Conservation (phyloP, 2,329 filamentous ascomycete genomes). For the Pseudocercospora eumusae region DNA sequence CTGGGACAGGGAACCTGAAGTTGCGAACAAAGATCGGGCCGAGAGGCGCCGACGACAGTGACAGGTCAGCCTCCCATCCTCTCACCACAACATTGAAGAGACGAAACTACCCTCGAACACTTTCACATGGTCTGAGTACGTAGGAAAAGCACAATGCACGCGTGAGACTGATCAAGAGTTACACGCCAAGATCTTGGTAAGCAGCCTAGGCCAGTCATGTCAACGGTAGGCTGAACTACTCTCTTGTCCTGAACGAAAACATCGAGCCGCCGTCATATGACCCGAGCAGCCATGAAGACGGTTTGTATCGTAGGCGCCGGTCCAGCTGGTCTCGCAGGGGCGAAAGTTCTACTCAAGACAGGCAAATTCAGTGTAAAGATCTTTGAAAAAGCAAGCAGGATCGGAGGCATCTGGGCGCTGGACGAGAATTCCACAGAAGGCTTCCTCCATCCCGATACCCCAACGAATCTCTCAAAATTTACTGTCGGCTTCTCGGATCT, state of each 20-base stretch:
- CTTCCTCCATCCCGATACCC: constrained; percentile 61
- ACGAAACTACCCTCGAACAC: background rate
- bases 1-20: background rate
- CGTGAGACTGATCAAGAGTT: background rate
- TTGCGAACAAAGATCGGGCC: constrained; percentile 1
- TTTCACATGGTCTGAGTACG: background rate
- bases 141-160: background rate
- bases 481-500: constrained; percentile 67
- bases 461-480: constrained; percentile 74
- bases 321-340: constrained; percentile 48
- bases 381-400: constrained; percentile 64
- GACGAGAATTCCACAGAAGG: constrained; percentile 46
- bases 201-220: background rate
- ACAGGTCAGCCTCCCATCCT: background rate
- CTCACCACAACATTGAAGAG: no score
- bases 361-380: constrained; percentile 66
- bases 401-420: constrained; percentile 77
- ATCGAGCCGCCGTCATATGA: background rate
- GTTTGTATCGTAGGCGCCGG: constrained; percentile 50
- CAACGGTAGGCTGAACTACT: background rate
- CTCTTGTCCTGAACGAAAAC: background rate
- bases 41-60: background rate
- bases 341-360: constrained; percentile 68
- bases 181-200: background rate
- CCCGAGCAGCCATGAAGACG: constrained; percentile 27